Evolutionary conservation across 371 early-diverging fungal genomes (phyloP).

Genomic region (Saksenaea oblongispora): DNA sequence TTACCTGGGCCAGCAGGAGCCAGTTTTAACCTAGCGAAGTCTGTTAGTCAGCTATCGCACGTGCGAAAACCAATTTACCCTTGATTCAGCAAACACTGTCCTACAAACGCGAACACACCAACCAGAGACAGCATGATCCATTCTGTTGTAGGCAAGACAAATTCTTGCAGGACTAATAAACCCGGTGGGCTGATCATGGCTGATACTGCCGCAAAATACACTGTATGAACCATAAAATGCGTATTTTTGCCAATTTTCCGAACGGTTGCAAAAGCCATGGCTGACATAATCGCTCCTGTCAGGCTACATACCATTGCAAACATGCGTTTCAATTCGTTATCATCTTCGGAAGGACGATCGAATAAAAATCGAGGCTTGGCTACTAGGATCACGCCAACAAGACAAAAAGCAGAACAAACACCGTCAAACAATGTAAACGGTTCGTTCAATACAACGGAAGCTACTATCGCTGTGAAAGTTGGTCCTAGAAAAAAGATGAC

Average conservation of each 20-base stretch:
- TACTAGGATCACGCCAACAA: constrained; percentile 69
- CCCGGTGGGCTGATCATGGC: constrained; percentile 44
- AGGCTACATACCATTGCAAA: constrained; percentile 55
- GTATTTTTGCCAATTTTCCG: constrained; percentile 67
- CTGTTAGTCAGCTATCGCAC: background rate
- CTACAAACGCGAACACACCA: constrained; percentile 67
- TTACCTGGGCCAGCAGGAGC: constrained; percentile 73
- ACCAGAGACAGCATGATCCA: constrained; percentile 42
- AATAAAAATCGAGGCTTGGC: constrained; percentile 69
- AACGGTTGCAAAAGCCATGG: constrained; percentile 72
- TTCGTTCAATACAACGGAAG: constrained; percentile 64
- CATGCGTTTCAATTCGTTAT: constrained; percentile 22
- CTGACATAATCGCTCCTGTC: constrained; percentile 63
- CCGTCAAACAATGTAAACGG: constrained; percentile 64
- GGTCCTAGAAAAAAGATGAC: constrained; percentile 80
- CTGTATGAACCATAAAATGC: constrained; percentile 76
- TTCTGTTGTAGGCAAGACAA: constrained; percentile 29
- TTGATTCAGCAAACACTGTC: constrained; percentile 75
- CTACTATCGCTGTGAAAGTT: constrained; percentile 73
- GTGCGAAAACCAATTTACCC: constrained; percentile 39
- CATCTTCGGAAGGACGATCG: constrained; percentile 11
- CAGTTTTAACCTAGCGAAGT: constrained; percentile 57
- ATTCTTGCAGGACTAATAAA: constrained; percentile 35
- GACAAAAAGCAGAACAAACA: constrained; percentile 52
- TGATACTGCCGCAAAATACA: constrained; percentile 71